Evolutionary conservation across 331 rosid genomes (phyloP), one percentile per base, ranked within the genome.

Genomic region (Rhamnella rubrinervis): DNA sequence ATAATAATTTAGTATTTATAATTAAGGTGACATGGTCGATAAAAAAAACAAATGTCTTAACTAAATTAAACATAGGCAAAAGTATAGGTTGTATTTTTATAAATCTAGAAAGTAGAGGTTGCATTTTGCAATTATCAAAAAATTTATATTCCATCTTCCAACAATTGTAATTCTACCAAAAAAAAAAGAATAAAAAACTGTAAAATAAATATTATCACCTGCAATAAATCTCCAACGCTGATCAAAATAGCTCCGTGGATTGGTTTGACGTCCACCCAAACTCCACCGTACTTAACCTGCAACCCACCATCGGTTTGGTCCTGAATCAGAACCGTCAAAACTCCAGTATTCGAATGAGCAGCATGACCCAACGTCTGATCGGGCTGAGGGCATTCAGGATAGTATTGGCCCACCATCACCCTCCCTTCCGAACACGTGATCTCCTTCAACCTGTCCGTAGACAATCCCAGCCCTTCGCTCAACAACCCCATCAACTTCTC

Each of bases 381-480:
- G 3, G 95, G 89, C 71, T 92, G 85, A 38, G 97, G 96, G 72
- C 98, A 87, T 68, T 25, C 44, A 9, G 96, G 95, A 67, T 92
- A 89, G 83, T 87, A 92, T 56, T 89, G 84, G 0, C 88, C 91
- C 68, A 55, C 91, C 85, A 84, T 77, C 19, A 61, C 70, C 61
- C 89, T 84, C 39, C 95, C 89, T 58, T 84, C 78, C 20, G 60
- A 64, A 62, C 35, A 31, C 35, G 35, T 31, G 35, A 31, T 3
- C 56, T 85, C 88, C 61, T 7, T 72, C 23, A 92, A 66, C 86
- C 78, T 83, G 8, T 14, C 84, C 26, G 60, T 41, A 13, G 19
- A 67, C 78, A 92, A 85, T 79, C 95, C 97, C 71, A 92, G 69
- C 72, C 97, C 97, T 55, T 89, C 91, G 64, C 90, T 81, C 63